Percentiles rank a stretch among this genome's conserved stretches.
phyloP scores from a whole-genome alignment of 176 grass and related monocot species.

The Aegilops bicornis region DNA sequence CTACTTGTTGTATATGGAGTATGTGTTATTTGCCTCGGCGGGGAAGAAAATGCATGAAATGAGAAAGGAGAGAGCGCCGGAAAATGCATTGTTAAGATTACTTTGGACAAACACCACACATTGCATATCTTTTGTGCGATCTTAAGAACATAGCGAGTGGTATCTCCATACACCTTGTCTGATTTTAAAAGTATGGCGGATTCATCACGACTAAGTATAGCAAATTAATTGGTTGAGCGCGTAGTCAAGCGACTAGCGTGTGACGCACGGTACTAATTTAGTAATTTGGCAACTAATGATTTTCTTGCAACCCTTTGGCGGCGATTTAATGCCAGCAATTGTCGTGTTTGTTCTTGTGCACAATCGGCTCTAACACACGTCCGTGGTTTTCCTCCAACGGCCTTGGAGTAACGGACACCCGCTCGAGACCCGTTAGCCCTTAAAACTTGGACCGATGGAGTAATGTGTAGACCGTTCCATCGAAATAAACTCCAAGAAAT shows the following conservation, averaged over 20 bases:
- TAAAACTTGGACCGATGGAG: background rate
- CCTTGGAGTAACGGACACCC: background rate
- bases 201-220: background rate
- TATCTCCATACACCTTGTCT: background rate
- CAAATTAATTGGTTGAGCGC: background rate
- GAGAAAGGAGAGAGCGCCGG: accelerated
- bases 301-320: background rate
- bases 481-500: background rate
- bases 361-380: background rate
- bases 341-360: background rate
- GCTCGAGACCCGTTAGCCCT: background rate
- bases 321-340: background rate
- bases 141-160: too few relatives aligned
- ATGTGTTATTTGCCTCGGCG: accelerated
- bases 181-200: background rate
- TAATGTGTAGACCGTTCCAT: background rate
- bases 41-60: background rate
- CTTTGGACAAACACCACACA: too few relatives aligned
- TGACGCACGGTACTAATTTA: background rate
- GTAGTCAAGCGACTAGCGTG: background rate
- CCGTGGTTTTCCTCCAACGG: background rate
- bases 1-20: background rate
- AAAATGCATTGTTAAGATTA: background rate
- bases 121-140: too few relatives aligned
- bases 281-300: background rate